These are phyloP conservation scores for Aspergillus heteromorphus DNA, from an alignment of 495 filamentous ascomycete genomes.

Conservation along the genomic window DNA sequence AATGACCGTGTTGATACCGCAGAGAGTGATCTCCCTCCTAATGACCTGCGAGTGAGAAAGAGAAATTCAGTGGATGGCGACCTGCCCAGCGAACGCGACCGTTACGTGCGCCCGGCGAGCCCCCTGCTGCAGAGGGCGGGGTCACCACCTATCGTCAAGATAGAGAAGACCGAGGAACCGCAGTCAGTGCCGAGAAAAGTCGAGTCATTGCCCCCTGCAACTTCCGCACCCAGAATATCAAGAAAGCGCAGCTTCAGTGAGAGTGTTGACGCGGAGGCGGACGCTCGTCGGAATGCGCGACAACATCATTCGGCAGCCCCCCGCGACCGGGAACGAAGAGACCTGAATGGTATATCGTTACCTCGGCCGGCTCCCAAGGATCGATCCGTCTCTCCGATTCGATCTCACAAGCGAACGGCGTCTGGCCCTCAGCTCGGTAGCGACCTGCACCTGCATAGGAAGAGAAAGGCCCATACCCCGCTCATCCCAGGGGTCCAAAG, in stretches of 20 bases:
- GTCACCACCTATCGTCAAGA: slow-evolving; percentile 31
- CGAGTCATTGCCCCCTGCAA: slow-evolving; percentile 12
- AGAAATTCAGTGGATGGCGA: slow-evolving; percentile 29
- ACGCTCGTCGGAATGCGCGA: slow-evolving; percentile 20
- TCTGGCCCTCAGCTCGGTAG: slow-evolving; percentile 52
- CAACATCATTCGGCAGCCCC: slow-evolving; percentile 13
- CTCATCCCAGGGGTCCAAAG: slow-evolving; percentile 42
- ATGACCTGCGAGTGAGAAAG: slow-evolving; percentile 28
- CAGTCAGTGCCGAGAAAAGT: slow-evolving; percentile 19
- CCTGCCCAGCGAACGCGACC: slow-evolving; percentile 17
- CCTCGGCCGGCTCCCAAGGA: slow-evolving; percentile 38
- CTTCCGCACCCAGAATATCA: slow-evolving; percentile 17
- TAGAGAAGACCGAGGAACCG: slow-evolving; percentile 32
- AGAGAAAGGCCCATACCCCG: slow-evolving; percentile 46
- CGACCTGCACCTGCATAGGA: slow-evolving; percentile 22
- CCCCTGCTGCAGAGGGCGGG: slow-evolving; percentile 17
- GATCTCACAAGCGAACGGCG: slow-evolving; percentile 54
- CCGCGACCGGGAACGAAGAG: slow-evolving; percentile 24
- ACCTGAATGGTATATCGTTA: slow-evolving; percentile 21
- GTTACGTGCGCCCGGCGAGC: slow-evolving; percentile 23
- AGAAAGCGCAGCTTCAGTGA: slow-evolving; percentile 43
- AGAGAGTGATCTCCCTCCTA: slow-evolving; percentile 20
- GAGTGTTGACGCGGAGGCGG: slow-evolving; percentile 32
- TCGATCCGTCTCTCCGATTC: slow-evolving; percentile 59
- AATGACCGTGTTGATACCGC: slow-evolving; percentile 40